phyloP scores from a whole-genome alignment of 2,329 filamentous ascomycete species.

The Paracorniculantispora psalliotae region DNA sequence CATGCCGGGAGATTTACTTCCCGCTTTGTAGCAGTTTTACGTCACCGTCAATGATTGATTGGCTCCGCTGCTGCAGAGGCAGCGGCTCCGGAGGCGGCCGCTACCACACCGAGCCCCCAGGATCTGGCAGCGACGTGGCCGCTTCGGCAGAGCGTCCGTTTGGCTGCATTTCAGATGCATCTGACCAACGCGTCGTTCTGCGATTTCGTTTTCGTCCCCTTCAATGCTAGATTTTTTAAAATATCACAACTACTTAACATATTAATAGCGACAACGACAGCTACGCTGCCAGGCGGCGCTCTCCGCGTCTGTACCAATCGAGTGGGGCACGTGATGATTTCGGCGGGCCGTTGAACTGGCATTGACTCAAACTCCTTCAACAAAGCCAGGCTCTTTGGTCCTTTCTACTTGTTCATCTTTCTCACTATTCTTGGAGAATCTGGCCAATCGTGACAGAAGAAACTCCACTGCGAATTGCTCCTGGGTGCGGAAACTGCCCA shows the following conservation, averaged over 20 bases:
- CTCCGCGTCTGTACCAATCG: slow-evolving; percentile 6
- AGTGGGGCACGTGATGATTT: slow-evolving; percentile 11
- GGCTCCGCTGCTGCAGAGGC: background rate
- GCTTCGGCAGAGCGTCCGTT: background rate
- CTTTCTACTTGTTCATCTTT: background rate
- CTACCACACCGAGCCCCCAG: background rate
- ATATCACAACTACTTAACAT: no score
- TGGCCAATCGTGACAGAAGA: background rate
- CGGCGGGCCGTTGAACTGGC: slow-evolving; percentile 5
- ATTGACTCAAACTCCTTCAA: background rate
- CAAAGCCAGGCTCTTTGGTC: background rate
- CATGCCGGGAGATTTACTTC: no score
- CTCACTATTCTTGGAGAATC: background rate
- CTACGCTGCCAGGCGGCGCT: slow-evolving; percentile 1
- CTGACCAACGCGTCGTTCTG: no score
- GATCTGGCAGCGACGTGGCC: background rate
- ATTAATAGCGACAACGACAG: background rate
- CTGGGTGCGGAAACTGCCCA: background rate
- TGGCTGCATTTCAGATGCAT: no score
- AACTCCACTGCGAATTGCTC: background rate
- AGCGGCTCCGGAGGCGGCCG: background rate
- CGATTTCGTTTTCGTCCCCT: no score
- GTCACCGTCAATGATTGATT: background rate
- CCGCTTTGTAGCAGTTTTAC: no score
- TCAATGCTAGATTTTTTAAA: background rate